Evolutionary conservation across 2,329 filamentous ascomycete genomes (phyloP).

Genomic region (Hymenoscyphus fructigenus): DNA sequence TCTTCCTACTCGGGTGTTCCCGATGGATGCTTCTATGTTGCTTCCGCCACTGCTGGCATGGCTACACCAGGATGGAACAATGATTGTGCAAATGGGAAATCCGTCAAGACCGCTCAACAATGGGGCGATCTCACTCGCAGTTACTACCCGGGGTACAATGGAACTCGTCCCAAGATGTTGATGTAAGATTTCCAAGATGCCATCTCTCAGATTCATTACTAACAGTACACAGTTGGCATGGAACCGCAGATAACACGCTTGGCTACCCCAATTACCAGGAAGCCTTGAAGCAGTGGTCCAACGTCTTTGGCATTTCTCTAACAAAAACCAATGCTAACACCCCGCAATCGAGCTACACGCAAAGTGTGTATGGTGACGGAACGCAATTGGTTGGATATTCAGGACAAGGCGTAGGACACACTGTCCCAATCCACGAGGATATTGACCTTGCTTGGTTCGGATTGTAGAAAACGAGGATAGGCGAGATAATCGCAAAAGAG

Average conservation of each 20-base stretch:
- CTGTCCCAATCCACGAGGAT: slow-evolving; percentile 33
- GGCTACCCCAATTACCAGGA: slow-evolving; percentile 43
- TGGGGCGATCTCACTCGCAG: slow-evolving; percentile 15
- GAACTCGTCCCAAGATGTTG: slow-evolving; percentile 13
- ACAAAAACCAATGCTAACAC: slow-evolving; percentile 32
- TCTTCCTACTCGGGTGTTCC: slow-evolving; percentile 44
- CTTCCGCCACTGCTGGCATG: slow-evolving; percentile 40
- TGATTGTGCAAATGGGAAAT: slow-evolving; percentile 43
- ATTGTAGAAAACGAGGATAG: neutral
- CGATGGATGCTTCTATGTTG: slow-evolving; percentile 42
- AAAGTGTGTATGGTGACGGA: slow-evolving; percentile 39
- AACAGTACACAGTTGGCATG: slow-evolving; percentile 30
- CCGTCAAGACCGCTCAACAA: slow-evolving; percentile 14
- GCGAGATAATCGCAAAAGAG: too few species aligned
- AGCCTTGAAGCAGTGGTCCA: slow-evolving; percentile 47
- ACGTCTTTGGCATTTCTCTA: slow-evolving; percentile 41
- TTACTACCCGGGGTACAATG: slow-evolving; percentile 14
- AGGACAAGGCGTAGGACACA: slow-evolving; percentile 36
- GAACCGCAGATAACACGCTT: slow-evolving; percentile 41
- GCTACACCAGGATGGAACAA: slow-evolving; percentile 46
- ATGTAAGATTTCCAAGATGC: slow-evolving; percentile 8
- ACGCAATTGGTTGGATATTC: slow-evolving; percentile 36
- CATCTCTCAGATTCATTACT: neutral
- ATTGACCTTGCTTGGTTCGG: slow-evolving; percentile 33
- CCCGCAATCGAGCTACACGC: slow-evolving; percentile 35